These are phyloP conservation scores for Colletotrichum abscissum DNA, from an alignment of 2,329 filamentous ascomycete genomes.

Conservation along the genomic window DNA sequence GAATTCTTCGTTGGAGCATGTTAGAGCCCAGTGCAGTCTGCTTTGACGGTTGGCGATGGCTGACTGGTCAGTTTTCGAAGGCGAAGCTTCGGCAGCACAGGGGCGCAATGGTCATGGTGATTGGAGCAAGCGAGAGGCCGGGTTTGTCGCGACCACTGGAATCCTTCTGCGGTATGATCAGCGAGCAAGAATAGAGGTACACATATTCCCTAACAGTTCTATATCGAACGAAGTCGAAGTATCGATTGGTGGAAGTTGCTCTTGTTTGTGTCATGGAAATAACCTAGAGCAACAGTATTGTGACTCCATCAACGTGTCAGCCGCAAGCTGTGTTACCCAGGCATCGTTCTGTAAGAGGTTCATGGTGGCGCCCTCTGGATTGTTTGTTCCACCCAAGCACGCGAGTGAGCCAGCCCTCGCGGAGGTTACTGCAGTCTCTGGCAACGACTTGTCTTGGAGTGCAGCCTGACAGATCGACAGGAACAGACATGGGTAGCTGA, in stretches of 20 bases:
- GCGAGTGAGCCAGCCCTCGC: background rate
- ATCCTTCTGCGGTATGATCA: background rate
- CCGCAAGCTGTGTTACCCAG: background rate
- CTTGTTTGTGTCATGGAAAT: background rate
- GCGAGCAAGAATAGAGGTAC: background rate
- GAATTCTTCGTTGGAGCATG: background rate
- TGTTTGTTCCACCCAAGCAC: background rate
- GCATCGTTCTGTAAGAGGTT: background rate
- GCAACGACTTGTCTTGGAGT: background rate
- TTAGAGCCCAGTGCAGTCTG: background rate
- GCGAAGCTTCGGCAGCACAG: background rate
- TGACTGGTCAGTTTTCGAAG: background rate
- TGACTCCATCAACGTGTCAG: background rate
- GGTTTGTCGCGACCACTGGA: background rate
- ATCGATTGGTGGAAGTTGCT: background rate
- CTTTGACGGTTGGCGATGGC: background rate
- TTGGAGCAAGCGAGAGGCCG: background rate
- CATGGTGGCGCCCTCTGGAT: background rate
- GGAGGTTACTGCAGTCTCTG: background rate
- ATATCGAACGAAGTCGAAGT: background rate
- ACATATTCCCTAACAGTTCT: background rate
- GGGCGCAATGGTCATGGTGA: background rate
- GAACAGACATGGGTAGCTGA: conserved; percentile 8
- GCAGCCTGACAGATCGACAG: conserved; percentile 18
- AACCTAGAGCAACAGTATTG: background rate